Conservation (phyloP, 2,329 filamentous ascomycete species). For the Chrysosporium queenslandicum region DNA sequence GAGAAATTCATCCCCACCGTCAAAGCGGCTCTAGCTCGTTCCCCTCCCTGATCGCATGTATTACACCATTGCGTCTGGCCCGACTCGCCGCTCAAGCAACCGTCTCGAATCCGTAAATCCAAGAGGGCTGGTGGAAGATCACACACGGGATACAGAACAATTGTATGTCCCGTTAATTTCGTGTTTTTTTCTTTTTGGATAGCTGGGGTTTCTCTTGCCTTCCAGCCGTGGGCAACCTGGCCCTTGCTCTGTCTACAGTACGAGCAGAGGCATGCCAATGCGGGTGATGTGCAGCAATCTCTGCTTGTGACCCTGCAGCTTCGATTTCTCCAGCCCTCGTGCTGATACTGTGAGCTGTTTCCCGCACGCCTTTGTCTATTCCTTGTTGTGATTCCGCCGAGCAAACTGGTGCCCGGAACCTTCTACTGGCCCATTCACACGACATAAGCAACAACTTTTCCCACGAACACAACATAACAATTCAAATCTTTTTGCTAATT, state of each 20-base stretch:
- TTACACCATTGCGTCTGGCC: background rate
- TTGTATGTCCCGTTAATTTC: background rate
- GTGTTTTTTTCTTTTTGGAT: background rate
- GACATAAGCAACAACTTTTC: background rate
- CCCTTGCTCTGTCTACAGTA: constrained; percentile 2
- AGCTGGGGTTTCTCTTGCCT: background rate
- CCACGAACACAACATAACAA: constrained; percentile 3
- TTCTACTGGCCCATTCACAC: constrained; percentile 4
- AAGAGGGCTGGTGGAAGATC: background rate
- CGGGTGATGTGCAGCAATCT: background rate
- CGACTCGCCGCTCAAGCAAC: background rate
- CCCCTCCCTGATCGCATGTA: constrained; percentile 10
- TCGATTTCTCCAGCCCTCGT: background rate
- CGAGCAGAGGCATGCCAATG: background rate
- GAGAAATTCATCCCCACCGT: constrained; percentile 13
- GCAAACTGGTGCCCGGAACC: constrained; percentile 1
- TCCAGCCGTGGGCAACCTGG: background rate
- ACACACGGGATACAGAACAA: background rate
- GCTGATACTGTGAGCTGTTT: background rate
- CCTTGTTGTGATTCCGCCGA: background rate
- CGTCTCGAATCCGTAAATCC: background rate
- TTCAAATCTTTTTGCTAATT: constrained; percentile 1
- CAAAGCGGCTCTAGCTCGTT: constrained; percentile 5
- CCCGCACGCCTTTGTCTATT: background rate
- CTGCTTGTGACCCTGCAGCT: background rate